Evolutionary conservation across 1,284 basidiomycete genomes (phyloP).

Genomic region (Leccinum fallax): DNA sequence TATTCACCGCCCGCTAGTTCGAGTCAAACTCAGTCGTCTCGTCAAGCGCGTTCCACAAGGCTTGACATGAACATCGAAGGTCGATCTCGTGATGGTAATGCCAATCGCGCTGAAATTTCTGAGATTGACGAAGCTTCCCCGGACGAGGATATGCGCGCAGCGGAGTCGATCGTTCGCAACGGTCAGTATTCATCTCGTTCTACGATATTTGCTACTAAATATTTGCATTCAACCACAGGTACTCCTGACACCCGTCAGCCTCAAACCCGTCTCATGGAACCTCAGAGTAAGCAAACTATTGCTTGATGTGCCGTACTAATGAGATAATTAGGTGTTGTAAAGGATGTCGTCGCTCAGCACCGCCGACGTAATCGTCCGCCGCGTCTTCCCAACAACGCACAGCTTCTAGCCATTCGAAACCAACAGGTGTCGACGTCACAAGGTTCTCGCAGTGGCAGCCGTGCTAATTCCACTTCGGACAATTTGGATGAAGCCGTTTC

Average conservation of each 20-base stretch:
- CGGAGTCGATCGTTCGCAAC: background rate
- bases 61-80: too few relatives aligned
- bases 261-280: background rate
- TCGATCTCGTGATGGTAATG: background rate
- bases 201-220: background rate
- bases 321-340: background rate
- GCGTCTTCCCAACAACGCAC: background rate
- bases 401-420: background rate
- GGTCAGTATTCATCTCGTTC: background rate
- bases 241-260: too few relatives aligned
- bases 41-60: background rate
- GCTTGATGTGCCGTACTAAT: background rate
- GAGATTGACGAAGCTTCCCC: background rate
- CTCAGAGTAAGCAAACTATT: background rate
- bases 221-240: background rate
- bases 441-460: background rate
- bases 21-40: background rate
- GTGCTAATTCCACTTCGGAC: too few relatives aligned
- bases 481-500: background rate
- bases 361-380: background rate
- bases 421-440: background rate
- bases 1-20: background rate
- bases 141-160: background rate
- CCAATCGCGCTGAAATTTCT: background rate
- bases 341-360: background rate